Base-by-base conservation (phyloP, 2,329 filamentous ascomycete genomes). In the Pseudocercospora fijiensis region DNA sequence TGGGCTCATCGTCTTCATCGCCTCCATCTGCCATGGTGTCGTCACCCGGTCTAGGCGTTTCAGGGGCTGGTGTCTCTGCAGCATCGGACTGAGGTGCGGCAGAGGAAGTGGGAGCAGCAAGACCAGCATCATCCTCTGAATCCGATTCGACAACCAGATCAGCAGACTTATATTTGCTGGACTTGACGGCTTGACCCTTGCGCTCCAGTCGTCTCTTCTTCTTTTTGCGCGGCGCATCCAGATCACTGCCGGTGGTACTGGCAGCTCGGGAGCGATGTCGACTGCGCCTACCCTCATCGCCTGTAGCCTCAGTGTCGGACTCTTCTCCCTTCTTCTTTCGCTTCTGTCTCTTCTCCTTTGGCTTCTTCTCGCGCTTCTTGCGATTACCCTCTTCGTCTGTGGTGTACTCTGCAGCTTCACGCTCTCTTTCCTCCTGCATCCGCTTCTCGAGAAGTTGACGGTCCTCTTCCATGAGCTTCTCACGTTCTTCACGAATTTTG, bases 401-500 rank as follows among this genome's bases (percentile, higher is more conserved):
- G 0, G 90, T 95, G 78, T 90, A 84, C 73, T 96, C 92, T 2
- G 91, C 91, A 68, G 88, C 78, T 49, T 76, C 82, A 33, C 86
- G 83, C 45, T 81, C 81, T 62, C 83, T 82, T 63, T 94, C 90
- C 69, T 92, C 90, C 68, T 90, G 89, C 1, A 84, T 82, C 30
- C 91, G 86, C 72, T 87, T 83, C 70, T 89, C 87, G 24, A 91
- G 90, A 55, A 91, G 81, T 68, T 86, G 83, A 59, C 90, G 85
- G 73, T 96, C 81, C 49, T 87, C 85, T 63, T 92, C 90, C 18
- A 88, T 84, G 74, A 98, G 93, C 71, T 85, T 86, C 70, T 91
- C 87, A 64, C 94, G 88, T 76, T 98, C 93, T 74, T 91, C 91
- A n/a, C 88, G 86, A 67, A 98, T 89, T 79, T 91, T 91, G 65